Evolutionary conservation across 352 stramenopile genomes (phyloP), one percentile per base, ranked within the genome.

Genomic region (Chrysophaeum taylorii): DNA sequence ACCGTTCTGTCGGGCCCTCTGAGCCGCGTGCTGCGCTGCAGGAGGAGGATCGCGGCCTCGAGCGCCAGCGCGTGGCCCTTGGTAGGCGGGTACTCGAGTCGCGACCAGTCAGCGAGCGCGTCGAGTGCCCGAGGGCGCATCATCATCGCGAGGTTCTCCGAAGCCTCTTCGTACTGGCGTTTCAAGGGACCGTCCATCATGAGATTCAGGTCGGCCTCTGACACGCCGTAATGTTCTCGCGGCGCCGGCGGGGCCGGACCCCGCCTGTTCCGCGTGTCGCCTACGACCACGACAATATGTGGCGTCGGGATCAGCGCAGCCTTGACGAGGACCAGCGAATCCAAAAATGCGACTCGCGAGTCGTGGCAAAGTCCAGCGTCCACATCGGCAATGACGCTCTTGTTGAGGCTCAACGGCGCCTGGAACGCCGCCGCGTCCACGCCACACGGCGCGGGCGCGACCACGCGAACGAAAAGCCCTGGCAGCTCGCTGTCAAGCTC

Each of bases 401-500:
- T 64, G 41, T 61, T 61, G 18, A 68, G 31, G 31, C 52, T 39
- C 4, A 73, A 25, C 9, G 69, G 60, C 27, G 61, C 61, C 61
- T 73, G 69, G 43, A 73, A 73, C 1, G 69, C 69, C n/a, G 9
- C 39, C n/a, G 69, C 52, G 61, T 73, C 69, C 27, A 73, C 37
- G 38, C 69, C 69, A 9, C 63, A 41, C 9, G 67, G 67, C 48
- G 52, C 27, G 2, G 23, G 23, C 4, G 57, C n/a, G 25, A 12
- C 38, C 7, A 73, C 69, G 39, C 69, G 39, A 4, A 73, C 69
- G 41, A 73, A 73, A n/a, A 70, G 41, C 38, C 69, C 69, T 37
- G 33, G 21, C 18, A 73, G 27, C 23, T 73, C 48, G 33, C 23
- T 50, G 16, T 50, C 31, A 2, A 73, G 31, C 27, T 69, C 29